Base-by-base conservation (phyloP, 192 early-diverging fungal species). In the Coemansia sp. region DNA sequence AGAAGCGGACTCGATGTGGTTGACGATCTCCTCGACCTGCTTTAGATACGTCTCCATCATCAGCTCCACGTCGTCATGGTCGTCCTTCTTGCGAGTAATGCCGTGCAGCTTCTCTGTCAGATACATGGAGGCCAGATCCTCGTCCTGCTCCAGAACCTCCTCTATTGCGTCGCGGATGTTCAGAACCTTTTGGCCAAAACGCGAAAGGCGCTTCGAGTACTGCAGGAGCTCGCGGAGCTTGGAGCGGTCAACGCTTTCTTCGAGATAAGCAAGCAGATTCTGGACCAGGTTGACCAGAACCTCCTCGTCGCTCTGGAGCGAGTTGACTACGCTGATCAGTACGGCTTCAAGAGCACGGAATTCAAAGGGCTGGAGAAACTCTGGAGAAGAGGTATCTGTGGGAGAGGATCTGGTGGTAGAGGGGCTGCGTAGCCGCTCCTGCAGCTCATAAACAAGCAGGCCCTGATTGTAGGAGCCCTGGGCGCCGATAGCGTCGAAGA, bases 81-180 rank as follows among this genome's bases (percentile, higher is more conserved):
- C 90, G 22, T 84, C 65, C 11, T 74, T 66, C 6, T 70, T 75
- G 36, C 88, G 84, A 6, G 83, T 68, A 6, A 44, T 48, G 30
- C 86, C 87, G 6, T 64, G 48, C 37, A 86, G 85, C 75, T 96
- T 96, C 37, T 86, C 90, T 3, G 91, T 90, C 59, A 96, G 71
- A 62, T 92, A 96, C 91, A 96, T 91, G 23, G 81, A 89, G 0
- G 92, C 94, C 40, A 96, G 68, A 61, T 96, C 94, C 33, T 96
- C 93, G 76, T 94, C 92, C 68, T 87, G 85, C 70, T 92, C 89
- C 55, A 94, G 68, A 17, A 94, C 81, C 50, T 92, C 90, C n/a
- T 84, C 87, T 50, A 96, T 84, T 34, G 87, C 86, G 64, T 87
- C 85, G 25, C 91, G 84, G 64, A 92, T 91, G 22, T 86, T 83